These are phyloP conservation scores for Endogone sp. DNA, from an alignment of 192 early-diverging fungal species.

Conservation along the genomic window DNA sequence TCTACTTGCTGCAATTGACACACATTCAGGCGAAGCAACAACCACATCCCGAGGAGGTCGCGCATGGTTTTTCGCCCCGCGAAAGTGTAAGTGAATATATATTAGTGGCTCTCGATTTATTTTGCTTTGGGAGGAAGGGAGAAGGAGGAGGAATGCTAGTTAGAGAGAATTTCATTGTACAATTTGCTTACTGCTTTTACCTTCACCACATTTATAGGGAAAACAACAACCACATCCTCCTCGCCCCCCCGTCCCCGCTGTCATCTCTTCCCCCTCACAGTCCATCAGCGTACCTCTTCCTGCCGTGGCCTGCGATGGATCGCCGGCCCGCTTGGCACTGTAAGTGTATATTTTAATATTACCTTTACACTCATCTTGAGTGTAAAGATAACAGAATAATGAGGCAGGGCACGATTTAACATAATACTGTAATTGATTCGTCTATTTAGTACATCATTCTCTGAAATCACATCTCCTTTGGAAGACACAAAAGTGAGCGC, in stretches of 20 bases:
- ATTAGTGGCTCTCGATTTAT: too few species aligned
- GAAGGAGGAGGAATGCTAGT: too few species aligned
- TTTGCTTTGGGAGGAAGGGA: too few species aligned
- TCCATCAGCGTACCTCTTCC: background rate
- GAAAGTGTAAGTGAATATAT: too few species aligned
- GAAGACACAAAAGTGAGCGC: background rate
- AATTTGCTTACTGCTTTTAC: too few species aligned
- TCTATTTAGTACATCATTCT: background rate
- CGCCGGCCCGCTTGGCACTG: background rate
- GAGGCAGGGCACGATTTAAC: background rate
- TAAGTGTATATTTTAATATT: too few species aligned
- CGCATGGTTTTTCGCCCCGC: too few species aligned
- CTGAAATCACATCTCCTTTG: background rate
- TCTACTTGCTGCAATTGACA: too few species aligned
- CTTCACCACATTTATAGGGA: background rate
- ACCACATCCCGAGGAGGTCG: too few species aligned
- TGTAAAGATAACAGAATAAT: background rate
- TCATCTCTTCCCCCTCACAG: background rate
- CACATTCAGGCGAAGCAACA: too few species aligned
- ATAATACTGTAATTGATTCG: background rate
- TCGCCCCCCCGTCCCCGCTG: background rate
- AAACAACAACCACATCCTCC: background rate
- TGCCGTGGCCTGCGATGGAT: background rate
- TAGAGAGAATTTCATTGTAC: too few species aligned
- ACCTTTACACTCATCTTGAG: too few species aligned